Conservation (phyloP, 106 monocot species). For the Acorus gramineus region DNA sequence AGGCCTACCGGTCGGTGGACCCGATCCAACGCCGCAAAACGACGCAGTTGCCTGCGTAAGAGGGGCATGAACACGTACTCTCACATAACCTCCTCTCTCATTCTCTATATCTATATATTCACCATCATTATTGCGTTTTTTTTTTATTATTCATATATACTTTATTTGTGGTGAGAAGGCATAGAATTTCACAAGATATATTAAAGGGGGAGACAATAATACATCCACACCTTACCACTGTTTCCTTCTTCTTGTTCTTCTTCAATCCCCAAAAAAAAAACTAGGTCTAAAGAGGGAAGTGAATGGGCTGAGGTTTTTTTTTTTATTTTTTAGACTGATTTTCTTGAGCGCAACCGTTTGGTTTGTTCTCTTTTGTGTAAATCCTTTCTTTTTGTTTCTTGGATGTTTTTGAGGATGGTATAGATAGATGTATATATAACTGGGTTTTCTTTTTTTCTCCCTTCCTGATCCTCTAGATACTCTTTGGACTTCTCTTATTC, state of each 20-base stretch:
- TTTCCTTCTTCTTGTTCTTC: too few relatives aligned
- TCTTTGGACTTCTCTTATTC: slow-evolving; percentile 6
- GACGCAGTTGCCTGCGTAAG: slow-evolving; percentile 40
- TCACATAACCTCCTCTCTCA: slow-evolving; percentile 3
- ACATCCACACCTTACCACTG: too few relatives aligned
- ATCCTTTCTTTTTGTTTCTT: slow-evolving; percentile 47
- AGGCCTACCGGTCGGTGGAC: slow-evolving; percentile 41
- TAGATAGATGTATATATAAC: slow-evolving; percentile 4
- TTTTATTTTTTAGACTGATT: slow-evolving; percentile 6
- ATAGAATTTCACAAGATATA: not conserved
- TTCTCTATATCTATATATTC: slow-evolving; percentile 6
- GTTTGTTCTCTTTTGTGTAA: slow-evolving; percentile 33
- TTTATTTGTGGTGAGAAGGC: slow-evolving; percentile 7
- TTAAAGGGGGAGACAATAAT: too few relatives aligned
- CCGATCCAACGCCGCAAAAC: slow-evolving; percentile 33
- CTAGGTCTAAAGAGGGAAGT: too few relatives aligned
- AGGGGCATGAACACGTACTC: not conserved
- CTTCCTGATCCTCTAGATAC: not conserved
- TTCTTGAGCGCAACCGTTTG: slow-evolving; percentile 64
- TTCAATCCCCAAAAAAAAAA: too few relatives aligned
- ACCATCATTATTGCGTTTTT: not conserved
- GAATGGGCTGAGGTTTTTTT: not conserved
- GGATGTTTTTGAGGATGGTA: slow-evolving; percentile 13
- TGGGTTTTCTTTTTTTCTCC: not conserved
- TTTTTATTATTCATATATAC: slow-evolving; percentile 8